phyloP scores from a whole-genome alignment of 2,329 filamentous ascomycete genomes.

The Diaporthe vaccinii region DNA sequence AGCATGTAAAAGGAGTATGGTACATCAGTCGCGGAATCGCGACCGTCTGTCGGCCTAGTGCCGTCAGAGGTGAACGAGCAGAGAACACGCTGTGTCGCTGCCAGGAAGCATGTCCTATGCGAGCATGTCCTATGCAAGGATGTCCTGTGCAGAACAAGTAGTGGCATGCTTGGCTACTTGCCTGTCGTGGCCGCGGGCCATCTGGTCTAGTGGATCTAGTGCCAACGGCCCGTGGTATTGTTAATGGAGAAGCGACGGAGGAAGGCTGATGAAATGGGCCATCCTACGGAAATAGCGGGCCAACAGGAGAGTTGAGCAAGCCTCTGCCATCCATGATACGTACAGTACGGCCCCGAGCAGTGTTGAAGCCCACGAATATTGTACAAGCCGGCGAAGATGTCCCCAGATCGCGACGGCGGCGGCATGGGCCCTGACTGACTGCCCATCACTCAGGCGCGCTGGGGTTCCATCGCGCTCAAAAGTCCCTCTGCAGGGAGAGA shows the following conservation, averaged over 20 bases:
- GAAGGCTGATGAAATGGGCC: constrained; percentile 19
- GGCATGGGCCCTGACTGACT: not conserved
- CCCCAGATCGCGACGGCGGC: not conserved
- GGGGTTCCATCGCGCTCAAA: not conserved
- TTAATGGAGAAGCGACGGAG: not conserved
- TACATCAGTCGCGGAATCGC: not conserved
- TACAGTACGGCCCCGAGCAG: not conserved
- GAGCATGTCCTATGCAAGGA: too few species aligned
- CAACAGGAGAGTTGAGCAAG: not conserved
- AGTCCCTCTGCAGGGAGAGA: not conserved
- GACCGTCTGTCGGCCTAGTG: not conserved
- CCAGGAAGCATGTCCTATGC: not conserved
- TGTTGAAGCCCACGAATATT: not conserved
- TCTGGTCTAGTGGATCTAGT: not conserved
- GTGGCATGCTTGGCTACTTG: not conserved
- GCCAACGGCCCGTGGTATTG: constrained; percentile 27
- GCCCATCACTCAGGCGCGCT: not conserved
- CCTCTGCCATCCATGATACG: not conserved
- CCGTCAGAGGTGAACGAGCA: not conserved
- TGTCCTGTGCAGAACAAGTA: not conserved
- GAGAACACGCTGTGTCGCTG: not conserved
- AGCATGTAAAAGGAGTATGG: not conserved
- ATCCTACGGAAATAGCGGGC: not conserved
- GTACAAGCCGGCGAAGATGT: not conserved
- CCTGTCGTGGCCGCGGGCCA: not conserved